These are phyloP conservation scores for Danielia oregonensis DNA, from an alignment of 805 yeast species.

Conservation along the genomic window DNA sequence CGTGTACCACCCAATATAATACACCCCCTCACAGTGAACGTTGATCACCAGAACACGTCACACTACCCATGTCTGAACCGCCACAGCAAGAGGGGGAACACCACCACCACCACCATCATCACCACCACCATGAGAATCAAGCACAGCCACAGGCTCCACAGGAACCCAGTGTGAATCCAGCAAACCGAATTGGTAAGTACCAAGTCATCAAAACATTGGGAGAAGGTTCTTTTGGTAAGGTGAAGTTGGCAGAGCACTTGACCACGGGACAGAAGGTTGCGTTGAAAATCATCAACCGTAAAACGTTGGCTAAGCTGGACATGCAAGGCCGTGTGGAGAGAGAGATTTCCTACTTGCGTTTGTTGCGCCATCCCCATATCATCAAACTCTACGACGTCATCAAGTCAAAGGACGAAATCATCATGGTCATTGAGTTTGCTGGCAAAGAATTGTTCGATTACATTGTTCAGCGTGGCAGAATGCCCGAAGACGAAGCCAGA, in stretches of 20 bases:
- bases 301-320: slow-evolving; percentile 88
- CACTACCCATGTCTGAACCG: slow-evolving; percentile 10
- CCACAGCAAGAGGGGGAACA: slow-evolving; percentile 5
- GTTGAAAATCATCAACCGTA: slow-evolving; percentile 84
- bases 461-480: slow-evolving; percentile 88
- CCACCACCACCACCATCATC: slow-evolving; percentile 8
- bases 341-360: slow-evolving; percentile 83
- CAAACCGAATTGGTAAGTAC: slow-evolving; percentile 76
- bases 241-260: slow-evolving; percentile 83
- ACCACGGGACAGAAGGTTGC: slow-evolving; percentile 93
- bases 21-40: background rate
- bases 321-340: slow-evolving; percentile 97
- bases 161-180: slow-evolving; percentile 30
- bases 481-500: slow-evolving; percentile 89
- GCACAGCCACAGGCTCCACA: slow-evolving; percentile 6
- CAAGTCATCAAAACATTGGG: slow-evolving; percentile 91
- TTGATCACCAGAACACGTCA: background rate
- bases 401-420: slow-evolving; percentile 90
- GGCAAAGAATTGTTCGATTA: slow-evolving; percentile 96
- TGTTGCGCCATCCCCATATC: slow-evolving; percentile 92
- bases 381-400: slow-evolving; percentile 94
- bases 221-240: slow-evolving; percentile 96
- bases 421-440: slow-evolving; percentile 96
- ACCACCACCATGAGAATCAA: slow-evolving; percentile 6
- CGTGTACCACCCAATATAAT: background rate